Percentiles rank a stretch among this genome's conserved stretches.
These are phyloP conservation scores for Sporothrix inflata DNA, from an alignment of 2,329 filamentous ascomycete genomes.

Conservation along the genomic window DNA sequence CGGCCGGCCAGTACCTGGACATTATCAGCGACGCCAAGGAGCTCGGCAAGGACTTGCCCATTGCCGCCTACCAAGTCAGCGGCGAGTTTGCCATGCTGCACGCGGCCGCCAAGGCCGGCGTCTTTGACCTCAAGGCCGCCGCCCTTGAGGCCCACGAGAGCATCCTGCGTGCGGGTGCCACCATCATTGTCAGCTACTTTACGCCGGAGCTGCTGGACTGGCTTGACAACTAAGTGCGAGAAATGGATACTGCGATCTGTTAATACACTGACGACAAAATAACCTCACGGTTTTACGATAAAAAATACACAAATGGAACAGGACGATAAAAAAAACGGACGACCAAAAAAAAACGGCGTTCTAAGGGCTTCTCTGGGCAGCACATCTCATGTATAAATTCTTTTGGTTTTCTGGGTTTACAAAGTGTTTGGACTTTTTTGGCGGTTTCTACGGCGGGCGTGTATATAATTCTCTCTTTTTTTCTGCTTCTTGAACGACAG, in stretches of 20 bases:
- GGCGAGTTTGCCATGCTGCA: constrained; percentile 99
- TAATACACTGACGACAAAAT: neutral
- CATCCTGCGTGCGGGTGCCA: constrained; percentile 89
- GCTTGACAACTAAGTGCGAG: constrained; percentile 45
- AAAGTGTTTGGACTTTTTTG: neutral
- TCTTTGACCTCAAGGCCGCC: constrained; percentile 94
- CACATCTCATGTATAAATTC: neutral
- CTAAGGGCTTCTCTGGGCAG: neutral
- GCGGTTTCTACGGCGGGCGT: neutral
- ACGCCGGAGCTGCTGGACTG: constrained; percentile 77
- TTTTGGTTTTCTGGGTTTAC: neutral
- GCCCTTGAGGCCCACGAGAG: constrained; percentile 93
- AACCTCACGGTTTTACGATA: neutral
- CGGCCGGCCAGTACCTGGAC: constrained; percentile 91
- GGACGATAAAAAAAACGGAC: neutral
- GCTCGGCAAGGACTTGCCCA: constrained; percentile 83
- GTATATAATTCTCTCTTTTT: neutral
- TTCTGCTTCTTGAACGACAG: neutral
- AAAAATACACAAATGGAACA: neutral
- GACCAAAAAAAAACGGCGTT: neutral
- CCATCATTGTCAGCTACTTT: constrained; percentile 93
- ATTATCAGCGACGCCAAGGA: constrained; percentile 98
- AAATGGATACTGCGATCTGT: neutral
- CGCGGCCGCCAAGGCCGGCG: constrained; percentile 90
- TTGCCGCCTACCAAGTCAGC: constrained; percentile 95